Base-by-base conservation (phyloP, 2,329 filamentous ascomycete genomes). In the Fusarium denticulatum region DNA sequence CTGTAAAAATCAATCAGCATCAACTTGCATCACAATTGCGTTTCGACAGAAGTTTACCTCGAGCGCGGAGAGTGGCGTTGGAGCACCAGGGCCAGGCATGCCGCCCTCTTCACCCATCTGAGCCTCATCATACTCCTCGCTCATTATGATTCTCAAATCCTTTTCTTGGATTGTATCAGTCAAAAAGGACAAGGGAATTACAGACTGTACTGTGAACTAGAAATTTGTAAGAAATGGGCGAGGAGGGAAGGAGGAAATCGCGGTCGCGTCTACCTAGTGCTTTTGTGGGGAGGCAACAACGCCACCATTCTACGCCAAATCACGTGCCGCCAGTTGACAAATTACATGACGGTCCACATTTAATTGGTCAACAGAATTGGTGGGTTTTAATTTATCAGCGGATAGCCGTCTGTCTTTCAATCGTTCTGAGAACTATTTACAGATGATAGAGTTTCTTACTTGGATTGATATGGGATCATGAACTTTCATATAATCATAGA, bases 61-160 rank as follows among this genome's bases (percentile, higher is more conserved):
- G 7, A 99, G 88, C 52, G 93, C 93, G 53, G 89, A 87, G 34
- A 99, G 88, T 52, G 96, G 95, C 63, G 95, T 97, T 6, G 96
- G 96, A n/a, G 96, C 96, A 73, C 96, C 96, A 65, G 96, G 96
- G 16, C 93, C 95, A 63, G 92, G 91, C 79, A 91, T 88, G 70
- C 91, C 89, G 77, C 88, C 88, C 67, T 97, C 94, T 64, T 96
- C 95, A 64, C 79, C 86, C 75, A 79, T 82, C 76, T 91, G 89
- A 64, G 88, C 88, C 69, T 92, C 91, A 74, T 97, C 93, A 42
- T 90, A 90, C 71, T 92, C 82, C 43, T 85, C 82, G 20, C 84
- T 83, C 86, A 88, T 88, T 56, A 57, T 80, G 47, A 46, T 30
- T 43, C 34, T 30, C n/a, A 28, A n/a, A 18, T 16, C 50, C 26